Evolutionary conservation across 257 asterid species (phyloP).

Genomic region (Nicotiana paniculata): DNA sequence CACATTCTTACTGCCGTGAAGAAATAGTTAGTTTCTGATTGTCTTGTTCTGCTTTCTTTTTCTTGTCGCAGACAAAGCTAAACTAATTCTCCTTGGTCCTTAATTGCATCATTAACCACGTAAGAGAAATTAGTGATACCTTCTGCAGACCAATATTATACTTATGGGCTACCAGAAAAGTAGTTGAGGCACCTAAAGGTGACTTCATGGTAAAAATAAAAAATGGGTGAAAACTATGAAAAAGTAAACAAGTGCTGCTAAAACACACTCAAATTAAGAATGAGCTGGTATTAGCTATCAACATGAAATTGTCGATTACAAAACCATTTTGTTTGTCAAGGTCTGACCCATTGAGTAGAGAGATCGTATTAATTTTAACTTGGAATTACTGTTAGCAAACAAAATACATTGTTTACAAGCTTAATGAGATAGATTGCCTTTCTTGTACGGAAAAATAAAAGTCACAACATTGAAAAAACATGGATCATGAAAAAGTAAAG

Average conservation of each 20-base stretch:
- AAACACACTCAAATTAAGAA: no score
- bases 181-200: neutral
- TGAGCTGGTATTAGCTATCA: no score
- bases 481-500: conserved; percentile 14
- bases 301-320: no score
- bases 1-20: neutral
- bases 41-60: neutral
- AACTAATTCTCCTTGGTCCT: neutral
- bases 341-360: no score
- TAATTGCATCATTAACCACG: neutral
- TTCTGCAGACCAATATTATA: neutral
- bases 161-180: neutral
- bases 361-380: no score
- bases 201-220: neutral
- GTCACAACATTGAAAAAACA: neutral
- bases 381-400: no score
- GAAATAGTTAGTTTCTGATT: neutral
- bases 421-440: neutral
- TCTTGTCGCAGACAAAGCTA: neutral
- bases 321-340: no score
- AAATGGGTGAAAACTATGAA: neutral
- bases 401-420: neutral
- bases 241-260: no score
- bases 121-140: neutral
- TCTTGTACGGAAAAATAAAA: neutral